phyloP scores from a whole-genome alignment of 2,329 filamentous ascomycete genomes.

The Lecanicillium sp. region DNA sequence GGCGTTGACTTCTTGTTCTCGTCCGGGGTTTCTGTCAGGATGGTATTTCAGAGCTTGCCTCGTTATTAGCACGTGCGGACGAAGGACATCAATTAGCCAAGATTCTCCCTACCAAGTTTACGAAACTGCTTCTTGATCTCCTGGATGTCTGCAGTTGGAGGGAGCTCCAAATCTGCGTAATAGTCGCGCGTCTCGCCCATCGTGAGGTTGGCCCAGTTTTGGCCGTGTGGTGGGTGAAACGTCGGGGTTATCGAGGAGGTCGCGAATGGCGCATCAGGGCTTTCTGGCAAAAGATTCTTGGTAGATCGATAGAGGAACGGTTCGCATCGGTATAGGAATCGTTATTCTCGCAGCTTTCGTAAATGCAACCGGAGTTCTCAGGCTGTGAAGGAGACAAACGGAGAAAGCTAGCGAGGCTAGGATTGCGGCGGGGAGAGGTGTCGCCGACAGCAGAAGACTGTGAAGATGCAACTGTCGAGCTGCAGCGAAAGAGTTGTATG shows the following conservation, averaged over 20 bases:
- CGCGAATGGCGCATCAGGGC: conserved; percentile 5
- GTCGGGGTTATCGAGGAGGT: neutral
- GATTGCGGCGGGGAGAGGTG: too few species aligned
- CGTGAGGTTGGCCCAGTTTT: conserved; percentile 2
- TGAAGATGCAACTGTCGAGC: too few species aligned
- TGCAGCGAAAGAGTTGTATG: too few species aligned
- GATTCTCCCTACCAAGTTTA: conserved; percentile 59
- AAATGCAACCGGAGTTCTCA: neutral
- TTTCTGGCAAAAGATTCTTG: neutral
- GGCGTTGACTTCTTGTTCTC: conserved; percentile 70
- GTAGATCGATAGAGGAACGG: neutral
- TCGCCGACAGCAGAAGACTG: too few species aligned
- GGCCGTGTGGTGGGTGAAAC: neutral
- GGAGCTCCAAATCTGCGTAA: conserved; percentile 75
- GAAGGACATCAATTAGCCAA: too few species aligned
- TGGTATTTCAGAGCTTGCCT: conserved; percentile 71
- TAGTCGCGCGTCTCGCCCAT: conserved; percentile 59
- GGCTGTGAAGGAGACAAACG: conserved; percentile 1
- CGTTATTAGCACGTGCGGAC: conserved; percentile 24
- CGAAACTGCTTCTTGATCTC: conserved; percentile 85
- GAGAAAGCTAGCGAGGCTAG: too few species aligned
- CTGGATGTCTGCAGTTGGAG: conserved; percentile 58
- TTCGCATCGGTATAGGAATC: neutral
- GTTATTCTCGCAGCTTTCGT: neutral
- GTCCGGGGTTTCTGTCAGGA: conserved; percentile 81